Evolutionary conservation across 1,284 basidiomycete genomes (phyloP).

Genomic region (Retiboletus fuscus): DNA sequence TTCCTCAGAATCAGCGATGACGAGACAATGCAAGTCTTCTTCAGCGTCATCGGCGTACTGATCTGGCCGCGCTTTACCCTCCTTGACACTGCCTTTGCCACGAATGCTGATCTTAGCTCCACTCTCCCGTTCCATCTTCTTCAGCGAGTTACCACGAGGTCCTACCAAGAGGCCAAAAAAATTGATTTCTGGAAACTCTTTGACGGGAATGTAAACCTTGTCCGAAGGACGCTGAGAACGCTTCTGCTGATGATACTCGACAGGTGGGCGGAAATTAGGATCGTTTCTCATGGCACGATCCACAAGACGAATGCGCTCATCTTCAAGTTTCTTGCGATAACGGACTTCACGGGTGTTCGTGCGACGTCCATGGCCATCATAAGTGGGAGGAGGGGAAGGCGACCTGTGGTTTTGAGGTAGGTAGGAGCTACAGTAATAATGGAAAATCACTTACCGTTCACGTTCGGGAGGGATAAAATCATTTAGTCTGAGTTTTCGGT

Average conservation of each 20-base stretch:
- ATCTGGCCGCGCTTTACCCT: slow-evolving; percentile 95
- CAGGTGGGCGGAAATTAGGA: slow-evolving; percentile 95
- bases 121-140: slow-evolving; percentile 98
- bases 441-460: slow-evolving; percentile 71
- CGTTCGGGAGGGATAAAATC: slow-evolving; percentile 96
- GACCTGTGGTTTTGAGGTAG: slow-evolving; percentile 68
- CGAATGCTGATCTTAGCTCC: slow-evolving; percentile 99
- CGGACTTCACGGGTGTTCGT: slow-evolving; percentile 99
- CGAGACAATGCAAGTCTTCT: slow-evolving; percentile 98
- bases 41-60: slow-evolving; percentile 96
- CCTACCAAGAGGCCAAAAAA: slow-evolving; percentile 99
- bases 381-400: slow-evolving; percentile 96
- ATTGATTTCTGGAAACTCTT: slow-evolving; percentile 99
- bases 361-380: slow-evolving; percentile 95
- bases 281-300: slow-evolving; percentile 98
- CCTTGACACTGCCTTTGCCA: slow-evolving; percentile 98
- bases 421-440: neutral
- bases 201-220: slow-evolving; percentile 99
- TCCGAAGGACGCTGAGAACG: slow-evolving; percentile 92
- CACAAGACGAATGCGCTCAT: slow-evolving; percentile 93
- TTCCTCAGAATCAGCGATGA: slow-evolving; percentile 92
- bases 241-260: slow-evolving; percentile 95
- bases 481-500: slow-evolving; percentile 91
- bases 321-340: slow-evolving; percentile 97
- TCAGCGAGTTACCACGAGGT: slow-evolving; percentile 97